Evolutionary conservation across 2,329 filamentous ascomycete genomes (phyloP).

Genomic region (Phoma herbarum): DNA sequence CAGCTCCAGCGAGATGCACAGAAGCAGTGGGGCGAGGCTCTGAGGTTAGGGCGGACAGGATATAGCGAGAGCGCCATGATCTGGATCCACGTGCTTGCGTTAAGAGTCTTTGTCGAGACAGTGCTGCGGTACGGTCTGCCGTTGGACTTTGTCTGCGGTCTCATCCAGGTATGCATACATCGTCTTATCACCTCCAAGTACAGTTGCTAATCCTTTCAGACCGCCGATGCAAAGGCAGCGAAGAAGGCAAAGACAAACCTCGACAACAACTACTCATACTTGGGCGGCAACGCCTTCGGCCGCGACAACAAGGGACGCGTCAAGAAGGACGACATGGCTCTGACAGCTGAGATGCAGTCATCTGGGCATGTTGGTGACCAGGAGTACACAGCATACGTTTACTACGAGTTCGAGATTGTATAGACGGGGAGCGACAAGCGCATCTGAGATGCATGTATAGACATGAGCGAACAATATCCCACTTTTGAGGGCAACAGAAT

Average conservation of each 20-base stretch:
- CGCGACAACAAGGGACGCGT: constrained; percentile 92
- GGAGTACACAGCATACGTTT: constrained; percentile 96
- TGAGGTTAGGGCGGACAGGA: constrained; percentile 86
- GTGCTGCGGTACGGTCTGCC: constrained; percentile 96
- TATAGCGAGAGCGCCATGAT: constrained; percentile 97
- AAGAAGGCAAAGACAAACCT: constrained; percentile 74
- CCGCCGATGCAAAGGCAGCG: constrained; percentile 75
- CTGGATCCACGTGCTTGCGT: constrained; percentile 89
- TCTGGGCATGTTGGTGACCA: constrained; percentile 74
- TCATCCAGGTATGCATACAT: constrained; percentile 74
- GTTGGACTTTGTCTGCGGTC: constrained; percentile 83
- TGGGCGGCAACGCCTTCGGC: constrained; percentile 93
- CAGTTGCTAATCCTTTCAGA: constrained; percentile 61
- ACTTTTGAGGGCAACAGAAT: neutral
- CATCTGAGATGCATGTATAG: constrained; percentile 19
- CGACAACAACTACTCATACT: constrained; percentile 86
- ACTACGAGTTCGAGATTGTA: constrained; percentile 88
- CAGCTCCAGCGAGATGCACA: constrained; percentile 83
- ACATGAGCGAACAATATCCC: constrained; percentile 17
- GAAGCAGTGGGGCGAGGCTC: constrained; percentile 90
- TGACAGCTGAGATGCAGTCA: constrained; percentile 84
- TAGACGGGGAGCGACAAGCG: constrained; percentile 13
- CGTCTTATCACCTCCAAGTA: neutral
- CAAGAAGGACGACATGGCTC: constrained; percentile 83
- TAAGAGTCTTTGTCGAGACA: constrained; percentile 96